Evolutionary conservation across 176 grass and related monocot genomes (phyloP).

Genomic region (Areca catechu): DNA sequence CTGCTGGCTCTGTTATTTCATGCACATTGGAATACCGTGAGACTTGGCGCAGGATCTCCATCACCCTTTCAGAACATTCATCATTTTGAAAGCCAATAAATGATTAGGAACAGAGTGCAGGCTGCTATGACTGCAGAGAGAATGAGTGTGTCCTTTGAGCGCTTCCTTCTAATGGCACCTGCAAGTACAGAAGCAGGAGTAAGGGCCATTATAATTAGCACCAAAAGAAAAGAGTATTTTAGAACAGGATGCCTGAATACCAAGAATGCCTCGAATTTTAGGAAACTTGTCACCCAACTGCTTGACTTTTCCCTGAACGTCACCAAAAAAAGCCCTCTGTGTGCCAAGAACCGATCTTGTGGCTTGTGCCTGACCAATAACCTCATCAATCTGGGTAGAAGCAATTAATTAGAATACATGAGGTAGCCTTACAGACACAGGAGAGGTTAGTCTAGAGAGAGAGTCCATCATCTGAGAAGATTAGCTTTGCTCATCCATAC

Average conservation of each 20-base stretch:
- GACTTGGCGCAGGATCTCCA: too few relatives aligned
- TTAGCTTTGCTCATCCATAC: too few relatives aligned
- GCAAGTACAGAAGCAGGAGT: constrained; percentile 4
- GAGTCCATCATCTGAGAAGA: too few relatives aligned
- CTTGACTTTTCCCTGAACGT: constrained; percentile 94
- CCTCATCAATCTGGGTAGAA: constrained; percentile 73
- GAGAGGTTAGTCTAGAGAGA: too few relatives aligned
- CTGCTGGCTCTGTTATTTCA: too few relatives aligned
- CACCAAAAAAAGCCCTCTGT: constrained; percentile 62
- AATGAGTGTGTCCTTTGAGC: constrained; percentile 85
- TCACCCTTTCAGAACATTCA: neutral
- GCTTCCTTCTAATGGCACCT: constrained; percentile 96
- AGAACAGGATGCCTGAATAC: constrained; percentile 23
- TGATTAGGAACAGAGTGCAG: constrained; percentile 77
- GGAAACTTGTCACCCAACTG: constrained; percentile 94
- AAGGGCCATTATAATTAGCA: neutral
- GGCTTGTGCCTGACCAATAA: constrained; percentile 79
- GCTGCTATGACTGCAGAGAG: constrained; percentile 85
- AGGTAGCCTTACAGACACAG: too few relatives aligned
- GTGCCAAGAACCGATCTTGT: constrained; percentile 54
- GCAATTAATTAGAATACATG: too few relatives aligned
- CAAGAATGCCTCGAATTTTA: constrained; percentile 64
- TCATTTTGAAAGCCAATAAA: constrained; percentile 98
- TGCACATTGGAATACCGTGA: too few relatives aligned
- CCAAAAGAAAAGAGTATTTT: neutral